Base-by-base conservation (phyloP, 257 asterid species). In the Euphrasia confusa region DNA sequence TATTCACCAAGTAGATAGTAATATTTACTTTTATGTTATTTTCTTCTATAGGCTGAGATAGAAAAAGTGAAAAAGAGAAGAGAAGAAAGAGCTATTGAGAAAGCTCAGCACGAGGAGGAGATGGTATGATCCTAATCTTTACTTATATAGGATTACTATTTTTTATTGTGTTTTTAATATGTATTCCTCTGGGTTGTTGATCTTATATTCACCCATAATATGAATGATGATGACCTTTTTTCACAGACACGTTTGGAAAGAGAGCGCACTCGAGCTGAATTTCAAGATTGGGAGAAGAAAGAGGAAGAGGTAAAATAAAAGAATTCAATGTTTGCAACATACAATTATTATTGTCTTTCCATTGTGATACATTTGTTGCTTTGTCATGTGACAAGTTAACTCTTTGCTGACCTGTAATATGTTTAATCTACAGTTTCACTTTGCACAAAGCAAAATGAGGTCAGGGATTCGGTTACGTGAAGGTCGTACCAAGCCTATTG, bases 251-350 rank as follows among this genome's bases (percentile, higher is more conserved):
- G 84, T 76, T 65, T 92, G 76, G 97, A 95, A 7, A 81, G 99
- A 75, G 99, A 92, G 76, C 89, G 97, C 26, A 97, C 97, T 27
- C 86, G 95, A 37, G 97, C 99, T 12, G 99, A 92, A 81, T 89
- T 84, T 68, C 96, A 92, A 7, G 97, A 92, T 71, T 92, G 97
- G 99, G 99, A 92, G 80, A 92, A 92, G 87, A 92, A 89, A 72
- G 99, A 92, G 74, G 99, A 92, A 65, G 97, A 92, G 86, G 96
- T 83, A 68, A 45, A 40, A 64, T 10, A 17, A 50, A 40, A 64
- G 10, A 17, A 50, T 58, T 56, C 59, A 42, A 28, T 45, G 17
- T 10, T 64, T 5, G 54, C 57, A 56, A 33, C 54, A 64, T 66
- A 27, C 48, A 40, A 6, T 54, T 57, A 13, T 26, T 58, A 2